Conservation (phyloP, 768 basidiomycete species). For the Boletus sp. region DNA sequence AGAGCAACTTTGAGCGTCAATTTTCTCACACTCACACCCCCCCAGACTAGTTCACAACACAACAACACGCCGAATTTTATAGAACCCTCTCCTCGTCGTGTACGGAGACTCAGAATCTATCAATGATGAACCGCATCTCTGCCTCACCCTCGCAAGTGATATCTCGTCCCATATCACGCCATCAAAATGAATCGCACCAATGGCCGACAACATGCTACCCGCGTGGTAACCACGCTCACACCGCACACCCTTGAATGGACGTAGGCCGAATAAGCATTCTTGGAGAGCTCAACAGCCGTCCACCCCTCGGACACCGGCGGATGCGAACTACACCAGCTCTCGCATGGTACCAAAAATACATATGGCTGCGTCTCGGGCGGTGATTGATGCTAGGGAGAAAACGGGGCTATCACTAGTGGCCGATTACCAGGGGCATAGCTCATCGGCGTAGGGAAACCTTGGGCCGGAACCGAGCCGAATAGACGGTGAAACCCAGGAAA, state of each 20-base stretch:
- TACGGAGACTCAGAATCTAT: too few species aligned
- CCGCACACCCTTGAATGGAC: neutral
- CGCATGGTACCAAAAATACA: neutral
- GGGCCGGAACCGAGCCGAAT: neutral
- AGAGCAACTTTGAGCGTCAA: slow-evolving; percentile 2
- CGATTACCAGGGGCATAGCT: neutral
- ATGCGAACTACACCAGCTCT: too few species aligned
- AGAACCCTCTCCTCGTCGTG: neutral
- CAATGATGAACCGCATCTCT: too few species aligned
- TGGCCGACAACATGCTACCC: neutral
- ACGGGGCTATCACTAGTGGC: neutral
- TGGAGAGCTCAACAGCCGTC: neutral
- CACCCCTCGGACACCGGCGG: neutral
- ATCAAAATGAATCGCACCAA: neutral
- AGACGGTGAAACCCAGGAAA: neutral
- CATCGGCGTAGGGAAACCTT: neutral
- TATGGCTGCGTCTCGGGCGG: too few species aligned
- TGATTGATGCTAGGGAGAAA: neutral
- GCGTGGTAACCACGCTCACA: neutral
- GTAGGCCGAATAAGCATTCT: neutral
- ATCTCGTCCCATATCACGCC: neutral
- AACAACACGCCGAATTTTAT: neutral
- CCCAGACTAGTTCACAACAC: neutral
- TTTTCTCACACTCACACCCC: slow-evolving; percentile 25
- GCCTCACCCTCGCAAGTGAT: too few species aligned